Conservation (phyloP, 2,329 filamentous ascomycete species). For the Diaporthe australafricana region DNA sequence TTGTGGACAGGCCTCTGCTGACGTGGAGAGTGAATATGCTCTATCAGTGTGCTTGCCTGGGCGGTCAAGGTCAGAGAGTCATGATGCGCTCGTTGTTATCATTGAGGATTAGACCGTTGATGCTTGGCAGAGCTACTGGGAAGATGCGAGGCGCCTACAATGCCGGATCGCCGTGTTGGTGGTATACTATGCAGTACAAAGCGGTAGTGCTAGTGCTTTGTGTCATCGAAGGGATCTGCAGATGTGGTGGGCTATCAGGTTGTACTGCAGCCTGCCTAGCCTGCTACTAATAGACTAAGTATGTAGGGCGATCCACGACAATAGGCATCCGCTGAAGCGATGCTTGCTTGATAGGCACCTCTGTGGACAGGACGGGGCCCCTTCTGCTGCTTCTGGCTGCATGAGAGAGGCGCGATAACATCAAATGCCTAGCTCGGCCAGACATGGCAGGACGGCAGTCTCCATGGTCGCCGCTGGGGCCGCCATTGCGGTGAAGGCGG, state of each 20-base stretch:
- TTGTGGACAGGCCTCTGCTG: background rate
- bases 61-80: background rate
- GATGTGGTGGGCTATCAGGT: conserved; percentile 27
- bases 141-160: conserved; percentile 25
- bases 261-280: conserved; percentile 33
- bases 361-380: conserved; percentile 13
- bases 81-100: conserved; percentile 22
- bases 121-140: conserved; percentile 33
- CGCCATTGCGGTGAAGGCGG: conserved; percentile 16
- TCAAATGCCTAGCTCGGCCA: conserved; percentile 12
- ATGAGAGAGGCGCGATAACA: background rate
- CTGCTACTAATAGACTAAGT: conserved; percentile 20
- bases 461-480: background rate
- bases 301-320: conserved; percentile 8
- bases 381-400: conserved; percentile 3
- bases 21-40: background rate
- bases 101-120: conserved; percentile 27
- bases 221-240: conserved; percentile 28
- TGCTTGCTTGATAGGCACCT: conserved; percentile 24
- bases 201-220: conserved; percentile 22
- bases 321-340: conserved; percentile 19
- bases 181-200: conserved; percentile 19
- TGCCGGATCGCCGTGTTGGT: conserved; percentile 25
- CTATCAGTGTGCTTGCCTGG: background rate
- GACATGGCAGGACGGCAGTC: background rate